phyloP scores from a whole-genome alignment of 1,139 yeast species.

The Torulaspora pretoriensis region DNA sequence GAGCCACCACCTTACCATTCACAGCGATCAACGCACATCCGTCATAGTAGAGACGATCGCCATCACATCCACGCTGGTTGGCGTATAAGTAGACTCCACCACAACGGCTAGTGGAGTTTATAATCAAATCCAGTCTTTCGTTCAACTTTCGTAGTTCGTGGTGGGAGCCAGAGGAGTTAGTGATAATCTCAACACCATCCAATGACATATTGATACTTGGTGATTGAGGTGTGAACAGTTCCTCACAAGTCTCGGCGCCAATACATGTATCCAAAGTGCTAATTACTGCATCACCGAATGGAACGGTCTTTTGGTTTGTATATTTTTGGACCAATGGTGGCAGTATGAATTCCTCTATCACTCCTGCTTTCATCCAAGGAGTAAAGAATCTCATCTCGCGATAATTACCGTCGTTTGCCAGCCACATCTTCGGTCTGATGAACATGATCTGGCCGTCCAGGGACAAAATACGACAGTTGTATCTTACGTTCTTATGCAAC shows the following conservation, averaged over 20 bases:
- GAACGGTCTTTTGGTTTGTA: slow-evolving; percentile 62
- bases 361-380: slow-evolving; percentile 81
- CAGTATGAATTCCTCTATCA: slow-evolving; percentile 64
- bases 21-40: slow-evolving; percentile 94
- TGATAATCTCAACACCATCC: slow-evolving; percentile 93
- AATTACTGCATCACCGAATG: slow-evolving; percentile 86
- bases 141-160: slow-evolving; percentile 89
- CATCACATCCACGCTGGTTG: slow-evolving; percentile 97
- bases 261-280: slow-evolving; percentile 79
- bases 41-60: slow-evolving; percentile 92
- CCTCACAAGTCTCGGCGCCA: slow-evolving; percentile 98
- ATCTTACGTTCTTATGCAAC: slow-evolving; percentile 78
- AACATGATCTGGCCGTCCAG: slow-evolving; percentile 72
- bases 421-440: slow-evolving; percentile 85
- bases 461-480: slow-evolving; percentile 84
- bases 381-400: slow-evolving; percentile 96
- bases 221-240: slow-evolving; percentile 89
- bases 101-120: slow-evolving; percentile 90
- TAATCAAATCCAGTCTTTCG: slow-evolving; percentile 76
- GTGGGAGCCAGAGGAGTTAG: slow-evolving; percentile 94
- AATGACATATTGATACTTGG: slow-evolving; percentile 90
- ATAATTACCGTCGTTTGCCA: slow-evolving; percentile 97
- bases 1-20: slow-evolving; percentile 88
- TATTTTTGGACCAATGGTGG: slow-evolving; percentile 63
- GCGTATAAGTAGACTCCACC: slow-evolving; percentile 94